Evolutionary conservation across 2,329 filamentous ascomycete genomes (phyloP), one percentile per base, ranked within the genome.

Genomic region (Scytalidium lignicola): DNA sequence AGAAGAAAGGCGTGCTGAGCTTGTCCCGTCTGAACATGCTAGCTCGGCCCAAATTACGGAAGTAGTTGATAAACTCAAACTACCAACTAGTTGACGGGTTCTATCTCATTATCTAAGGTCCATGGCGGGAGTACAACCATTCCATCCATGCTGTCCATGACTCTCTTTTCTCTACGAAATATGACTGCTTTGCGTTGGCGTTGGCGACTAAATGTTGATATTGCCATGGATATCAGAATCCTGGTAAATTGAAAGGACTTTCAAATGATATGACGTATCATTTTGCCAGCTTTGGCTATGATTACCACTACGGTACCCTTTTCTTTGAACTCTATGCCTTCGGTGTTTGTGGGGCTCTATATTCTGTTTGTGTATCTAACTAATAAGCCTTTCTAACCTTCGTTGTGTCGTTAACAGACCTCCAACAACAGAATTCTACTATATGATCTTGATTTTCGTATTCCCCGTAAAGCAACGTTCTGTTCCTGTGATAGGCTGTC

Each of bases 21-120:
- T 62, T 83, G 51, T 82, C 77, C 61, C 73, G 82, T 51, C 69
- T 85, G 48, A 78, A 82, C 59, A 78, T 80, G 75, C 74, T 85
- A 20, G 75, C 82, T 43, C 72, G 73, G 41, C 81, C 81, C 1
- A 85, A 84, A 70, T 65, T 73, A 54, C 73, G 80, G 50, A 75
- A 67, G 51, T 79, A 67, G 53, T 26, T 10, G 23, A 10, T 10
- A 26, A 10, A 10, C 10, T 37, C 15, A 37, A n/a, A n/a, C 10
- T 37, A 37, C 32, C 7, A 17, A 37, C 15, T 37, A 10, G 32
- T 8, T 8, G 32, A n/a, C 8, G 32, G 12, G 10, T 37, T 37
- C 8, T 26, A 37, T 37, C 32, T 15, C n/a, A 13, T 37, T 37
- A 37, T 13, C 32, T 37, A 37, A 10, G 23, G 32, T 37, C 15